A percentile compares a stretch with the other conserved stretches of the same genome.
Evolutionary conservation across 768 basidiomycete genomes (phyloP).

Genomic region (Rhodosporidiobolus odoratus): DNA sequence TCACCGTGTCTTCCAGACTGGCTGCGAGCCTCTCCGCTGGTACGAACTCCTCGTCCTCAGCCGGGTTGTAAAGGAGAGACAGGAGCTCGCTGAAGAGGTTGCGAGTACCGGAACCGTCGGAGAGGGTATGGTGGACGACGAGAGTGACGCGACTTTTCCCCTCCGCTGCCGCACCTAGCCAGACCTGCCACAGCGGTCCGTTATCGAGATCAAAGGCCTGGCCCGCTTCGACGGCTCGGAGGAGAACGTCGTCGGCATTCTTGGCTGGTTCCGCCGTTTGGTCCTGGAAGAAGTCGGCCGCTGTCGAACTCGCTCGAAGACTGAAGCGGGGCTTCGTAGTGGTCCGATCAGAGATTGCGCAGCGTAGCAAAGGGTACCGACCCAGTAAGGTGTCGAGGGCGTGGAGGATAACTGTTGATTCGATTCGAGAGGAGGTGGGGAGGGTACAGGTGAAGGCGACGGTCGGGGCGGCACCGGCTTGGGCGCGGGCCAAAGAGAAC

Average conservation of each 20-base stretch:
- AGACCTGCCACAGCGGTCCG: conserved; percentile 18
- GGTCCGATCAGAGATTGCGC: not conserved
- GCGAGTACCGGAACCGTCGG: conserved; percentile 7
- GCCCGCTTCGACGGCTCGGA: not conserved
- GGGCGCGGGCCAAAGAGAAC: not conserved
- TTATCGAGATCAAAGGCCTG: not conserved
- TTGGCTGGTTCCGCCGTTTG: not conserved
- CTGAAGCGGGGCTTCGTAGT: not conserved
- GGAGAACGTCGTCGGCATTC: not conserved
- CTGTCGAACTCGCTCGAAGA: not conserved
- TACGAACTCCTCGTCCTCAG: too few relatives aligned
- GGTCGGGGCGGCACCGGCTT: not conserved
- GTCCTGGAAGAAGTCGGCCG: not conserved
- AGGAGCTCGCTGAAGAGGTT: conserved; percentile 27
- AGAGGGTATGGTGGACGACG: conserved; percentile 14
- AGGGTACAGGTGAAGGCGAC: conserved; percentile 19
- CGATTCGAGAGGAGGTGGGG: not conserved
- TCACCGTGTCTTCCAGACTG: not conserved
- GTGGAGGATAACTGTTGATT: rapidly evolving
- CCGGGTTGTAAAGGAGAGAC: not conserved
- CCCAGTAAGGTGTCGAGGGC: conserved; percentile 5
- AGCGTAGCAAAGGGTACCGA: conserved; percentile 1
- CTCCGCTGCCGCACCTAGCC: not conserved
- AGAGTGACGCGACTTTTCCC: not conserved
- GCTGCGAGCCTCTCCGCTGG: not conserved